Percentiles rank a stretch among this genome's conserved stretches.
These are phyloP conservation scores for Alternaria sp. DNA, from an alignment of 2,329 filamentous ascomycete species.

Conservation along the genomic window DNA sequence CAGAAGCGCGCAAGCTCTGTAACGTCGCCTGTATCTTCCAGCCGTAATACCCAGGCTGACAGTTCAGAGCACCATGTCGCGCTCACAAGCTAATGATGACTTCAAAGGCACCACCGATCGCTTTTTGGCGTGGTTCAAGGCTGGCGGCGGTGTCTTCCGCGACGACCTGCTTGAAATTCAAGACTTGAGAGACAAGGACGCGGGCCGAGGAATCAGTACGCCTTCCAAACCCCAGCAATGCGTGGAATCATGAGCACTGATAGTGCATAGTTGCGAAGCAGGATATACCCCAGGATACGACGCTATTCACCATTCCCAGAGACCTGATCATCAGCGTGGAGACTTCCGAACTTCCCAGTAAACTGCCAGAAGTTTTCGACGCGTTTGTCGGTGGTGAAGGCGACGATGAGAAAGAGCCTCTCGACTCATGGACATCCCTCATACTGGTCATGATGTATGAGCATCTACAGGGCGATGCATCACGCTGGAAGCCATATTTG, in stretches of 20 bases:
- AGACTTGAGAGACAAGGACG: conserved; percentile 25
- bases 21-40: not conserved
- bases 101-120: conserved; percentile 21
- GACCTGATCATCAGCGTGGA: conserved; percentile 27
- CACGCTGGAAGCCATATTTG: conserved; percentile 31
- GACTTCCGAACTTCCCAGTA: conserved; percentile 23
- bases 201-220: conserved; percentile 32
- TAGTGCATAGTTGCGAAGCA: conserved; percentile 16
- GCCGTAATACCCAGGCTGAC: no score
- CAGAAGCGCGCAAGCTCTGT: not conserved
- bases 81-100: not conserved
- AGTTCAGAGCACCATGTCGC: no score
- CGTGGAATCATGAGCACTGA: not conserved
- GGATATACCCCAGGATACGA: conserved; percentile 23
- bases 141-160: conserved; percentile 24
- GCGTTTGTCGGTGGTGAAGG: conserved; percentile 10
- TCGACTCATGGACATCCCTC: conserved; percentile 29
- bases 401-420: conserved; percentile 18
- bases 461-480: conserved; percentile 23
- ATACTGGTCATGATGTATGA: conserved; percentile 32
- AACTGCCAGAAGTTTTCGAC: conserved; percentile 24
- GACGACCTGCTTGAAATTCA: conserved; percentile 29
- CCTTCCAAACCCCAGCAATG: fast-evolving
- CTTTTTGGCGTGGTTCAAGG: conserved; percentile 30
- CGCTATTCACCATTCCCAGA: conserved; percentile 28